Evolutionary conservation across 2,329 filamentous ascomycete genomes (phyloP).

Genomic region (Colletotrichum paranaense): DNA sequence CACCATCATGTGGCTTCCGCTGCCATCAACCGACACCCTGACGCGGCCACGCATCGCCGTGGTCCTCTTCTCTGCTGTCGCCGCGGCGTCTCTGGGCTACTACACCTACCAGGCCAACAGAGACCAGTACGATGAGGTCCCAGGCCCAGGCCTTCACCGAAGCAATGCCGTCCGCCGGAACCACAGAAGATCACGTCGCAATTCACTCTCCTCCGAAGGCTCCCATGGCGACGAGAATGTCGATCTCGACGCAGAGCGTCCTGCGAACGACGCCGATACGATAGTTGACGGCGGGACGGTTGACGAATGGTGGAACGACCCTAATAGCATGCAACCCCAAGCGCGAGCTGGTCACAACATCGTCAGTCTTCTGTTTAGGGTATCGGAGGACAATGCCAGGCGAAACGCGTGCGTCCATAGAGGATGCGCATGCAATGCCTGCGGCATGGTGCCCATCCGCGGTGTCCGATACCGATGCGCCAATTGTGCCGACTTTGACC

Average conservation of each 20-base stretch:
- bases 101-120: conserved; percentile 60
- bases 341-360: conserved; percentile 79
- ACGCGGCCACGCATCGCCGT: conserved; percentile 67
- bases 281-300: conserved; percentile 51
- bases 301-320: conserved; percentile 66
- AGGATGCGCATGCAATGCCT: conserved; percentile 92
- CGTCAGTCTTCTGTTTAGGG: conserved; percentile 87
- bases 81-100: conserved; percentile 68
- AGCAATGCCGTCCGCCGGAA: conserved; percentile 74
- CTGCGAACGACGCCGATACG: conserved; percentile 51
- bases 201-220: conserved; percentile 55
- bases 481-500: conserved; percentile 95
- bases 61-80: conserved; percentile 64
- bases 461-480: conserved; percentile 94
- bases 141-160: conserved; percentile 63
- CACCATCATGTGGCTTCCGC: conserved; percentile 58
- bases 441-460: conserved; percentile 87
- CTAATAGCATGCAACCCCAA: conserved; percentile 49
- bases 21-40: conserved; percentile 64
- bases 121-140: conserved; percentile 35
- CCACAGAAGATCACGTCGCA: conserved; percentile 49
- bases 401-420: conserved; percentile 92
- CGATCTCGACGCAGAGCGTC: conserved; percentile 42
- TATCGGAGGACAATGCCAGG: conserved; percentile 91
- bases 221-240: conserved; percentile 58